Evolutionary conservation across 1,284 basidiomycete genomes (phyloP).

Genomic region (Cutaneotrichosporon dermatis): DNA sequence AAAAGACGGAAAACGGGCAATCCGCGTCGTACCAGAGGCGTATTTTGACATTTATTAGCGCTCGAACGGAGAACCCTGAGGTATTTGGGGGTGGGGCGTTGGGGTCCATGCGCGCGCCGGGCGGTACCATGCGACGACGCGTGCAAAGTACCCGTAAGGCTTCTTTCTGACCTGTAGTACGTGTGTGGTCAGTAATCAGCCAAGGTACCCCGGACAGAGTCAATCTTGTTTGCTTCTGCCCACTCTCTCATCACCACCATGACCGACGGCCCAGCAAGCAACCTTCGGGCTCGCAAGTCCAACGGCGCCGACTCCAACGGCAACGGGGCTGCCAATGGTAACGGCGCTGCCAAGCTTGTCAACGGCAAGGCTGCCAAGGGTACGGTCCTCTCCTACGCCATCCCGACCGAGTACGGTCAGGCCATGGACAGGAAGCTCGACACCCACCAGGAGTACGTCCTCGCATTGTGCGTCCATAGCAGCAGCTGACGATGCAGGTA

Average conservation of each 20-base stretch:
- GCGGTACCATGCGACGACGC: too few relatives aligned
- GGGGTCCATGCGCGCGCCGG: too few relatives aligned
- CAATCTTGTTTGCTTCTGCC: background rate
- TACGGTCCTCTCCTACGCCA: constrained; percentile 25
- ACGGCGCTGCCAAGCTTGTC: background rate
- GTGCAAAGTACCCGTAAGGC: too few relatives aligned
- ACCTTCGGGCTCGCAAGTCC: constrained; percentile 29
- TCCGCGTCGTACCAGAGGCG: too few relatives aligned
- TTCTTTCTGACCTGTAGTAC: too few relatives aligned
- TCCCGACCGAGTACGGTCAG: constrained; percentile 60
- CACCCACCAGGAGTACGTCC: constrained; percentile 62
- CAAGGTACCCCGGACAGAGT: too few relatives aligned
- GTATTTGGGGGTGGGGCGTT: too few relatives aligned
- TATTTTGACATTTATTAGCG: too few relatives aligned
- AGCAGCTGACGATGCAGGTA: constrained; percentile 56
- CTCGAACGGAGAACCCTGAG: too few relatives aligned
- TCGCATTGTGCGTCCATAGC: too few relatives aligned
- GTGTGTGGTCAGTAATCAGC: too few relatives aligned
- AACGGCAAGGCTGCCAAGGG: constrained; percentile 8
- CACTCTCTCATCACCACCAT: background rate
- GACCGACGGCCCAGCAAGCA: constrained; percentile 16
- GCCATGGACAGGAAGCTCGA: constrained; percentile 69
- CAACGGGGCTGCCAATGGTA: constrained; percentile 9
- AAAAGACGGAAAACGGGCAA: background rate
- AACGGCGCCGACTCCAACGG: constrained; percentile 6